These are phyloP conservation scores for Lasiodiplodia gonubiensis DNA, from an alignment of 2,329 filamentous ascomycete genomes.

Conservation along the genomic window DNA sequence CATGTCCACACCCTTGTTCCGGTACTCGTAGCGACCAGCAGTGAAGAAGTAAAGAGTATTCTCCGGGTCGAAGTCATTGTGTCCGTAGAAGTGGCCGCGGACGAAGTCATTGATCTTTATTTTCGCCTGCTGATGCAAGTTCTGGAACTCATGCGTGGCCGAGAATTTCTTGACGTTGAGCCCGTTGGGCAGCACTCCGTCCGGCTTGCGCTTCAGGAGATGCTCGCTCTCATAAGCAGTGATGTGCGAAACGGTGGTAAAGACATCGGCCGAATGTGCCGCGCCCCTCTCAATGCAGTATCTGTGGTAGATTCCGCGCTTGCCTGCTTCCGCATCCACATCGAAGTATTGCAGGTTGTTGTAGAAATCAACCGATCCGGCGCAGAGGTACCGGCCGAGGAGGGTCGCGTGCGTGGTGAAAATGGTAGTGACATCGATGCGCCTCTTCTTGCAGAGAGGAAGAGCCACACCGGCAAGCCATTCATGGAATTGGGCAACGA, in stretches of 20 bases:
- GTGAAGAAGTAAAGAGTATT: constrained; percentile 99
- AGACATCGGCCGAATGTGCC: constrained; percentile 91
- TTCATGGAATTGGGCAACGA: constrained; percentile 98
- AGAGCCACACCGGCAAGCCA: constrained; percentile 95
- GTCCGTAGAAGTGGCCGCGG: constrained; percentile 96
- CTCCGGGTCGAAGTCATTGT: constrained; percentile 95
- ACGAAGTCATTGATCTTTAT: constrained; percentile 99
- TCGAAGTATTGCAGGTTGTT: constrained; percentile 98
- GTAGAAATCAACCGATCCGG: constrained; percentile 98
- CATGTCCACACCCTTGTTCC: constrained; percentile 99
- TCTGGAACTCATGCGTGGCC: constrained; percentile 98
- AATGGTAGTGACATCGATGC: constrained; percentile 96
- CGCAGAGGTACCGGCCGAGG: constrained; percentile 93
- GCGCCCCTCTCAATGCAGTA: constrained; percentile 98
- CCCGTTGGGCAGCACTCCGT: constrained; percentile 94
- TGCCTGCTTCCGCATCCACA: constrained; percentile 93
- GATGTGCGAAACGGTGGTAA: constrained; percentile 98
- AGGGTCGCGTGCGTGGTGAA: constrained; percentile 98
- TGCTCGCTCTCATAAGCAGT: constrained; percentile 98
- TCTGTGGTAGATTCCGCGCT: constrained; percentile 96
- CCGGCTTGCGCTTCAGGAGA: constrained; percentile 94
- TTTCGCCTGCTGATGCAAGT: constrained; percentile 93
- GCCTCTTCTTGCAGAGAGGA: constrained; percentile 88
- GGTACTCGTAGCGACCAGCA: constrained; percentile 93
- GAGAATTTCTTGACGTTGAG: constrained; percentile 99